Base-by-base conservation (phyloP, 768 basidiomycete species). In the Agaricus subrufescens region DNA sequence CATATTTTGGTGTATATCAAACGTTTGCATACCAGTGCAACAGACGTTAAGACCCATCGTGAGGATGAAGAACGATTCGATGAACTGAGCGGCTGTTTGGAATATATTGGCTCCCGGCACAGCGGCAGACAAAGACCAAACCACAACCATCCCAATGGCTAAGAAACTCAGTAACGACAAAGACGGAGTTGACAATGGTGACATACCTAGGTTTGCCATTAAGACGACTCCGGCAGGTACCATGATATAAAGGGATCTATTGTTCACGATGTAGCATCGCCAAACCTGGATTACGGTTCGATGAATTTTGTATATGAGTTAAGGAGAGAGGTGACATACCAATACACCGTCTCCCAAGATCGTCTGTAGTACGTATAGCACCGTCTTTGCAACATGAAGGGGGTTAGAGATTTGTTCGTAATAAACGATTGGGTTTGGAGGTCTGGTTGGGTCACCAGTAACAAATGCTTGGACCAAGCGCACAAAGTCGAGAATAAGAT, bases 11-110 rank as follows among this genome's bases (percentile, higher is more conserved):
- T 34, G 3, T 34, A 11, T 8, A 1, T 34, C 11, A 34, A 11
- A 34, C 34, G 11, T 46, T 14, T 23, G 7, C 46, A 5, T 25
- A 54, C 52, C 44, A 26, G 52, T 54, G n/a, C 52, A 54, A 25
- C 43, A 54, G 12, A 54, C 27, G 26, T 54, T 54, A 8, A 54
- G 45, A 12, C 52, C 14, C 52, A 54, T 54, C 3, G 52, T 54
- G 2, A 54, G 1, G 25, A 54, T 27, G 12, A 54, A 54, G 44
- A 54, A 54, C 7, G 44, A 43, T 11, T 43, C 7, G 14, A 54
- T 54, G n/a, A 19, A 54, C 15, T 46, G 44, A 3, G 44, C 9
- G 14, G 44, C 44, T 14, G 34, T 54, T 15, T 54, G 19, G 31
- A 54, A 54, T 11, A 54, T 54, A 26, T 29, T 26, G 15, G n/a